Base-by-base conservation (phyloP, 257 asterid genomes). In the Solanum ossicruentum region DNA sequence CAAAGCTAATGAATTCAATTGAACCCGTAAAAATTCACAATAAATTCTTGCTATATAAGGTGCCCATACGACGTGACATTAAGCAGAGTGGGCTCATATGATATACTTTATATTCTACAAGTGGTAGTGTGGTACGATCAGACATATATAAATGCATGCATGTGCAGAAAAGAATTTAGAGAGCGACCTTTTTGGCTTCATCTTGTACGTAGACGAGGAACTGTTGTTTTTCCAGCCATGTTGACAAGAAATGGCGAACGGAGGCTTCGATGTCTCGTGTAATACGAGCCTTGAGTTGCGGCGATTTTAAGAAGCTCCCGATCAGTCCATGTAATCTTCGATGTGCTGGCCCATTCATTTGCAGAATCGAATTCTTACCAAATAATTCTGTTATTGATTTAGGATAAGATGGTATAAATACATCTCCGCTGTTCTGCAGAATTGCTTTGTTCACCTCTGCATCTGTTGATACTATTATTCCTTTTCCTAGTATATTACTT, bases 391-490 rank as follows among this genome's bases (percentile, higher is more conserved):
- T 90, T n/a, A 97, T 91, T 13, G 99, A 94, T 88, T 95, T 95
- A 0, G 99, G 99, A 87, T 95, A 97, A 83, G 93, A 91, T 3
- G 99, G 95, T 36, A 92, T 75, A 65, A 97, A 97, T 18, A 79
- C 87, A 58, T 91, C 92, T 12, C 96, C 98, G 8, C 92, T 94
- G 86, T 97, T 94, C 66, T 82, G 96, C 81, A 97, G 84, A 28
- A 97, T 89, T 17, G 85, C 83, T 84, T 88, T 95, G 93, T 93
- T 97, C 86, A 97, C 96, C 0, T 92, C 94, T 0, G 98, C 92
- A 36, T 97, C 99, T 3, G 98, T 97, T 12, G 99, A 97, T 17
- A 95, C 99, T 32, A 97, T 89, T 18, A 95, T 90, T 8, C 97
- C 90, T 90, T 91, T 94, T 58, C 99, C 99, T 41, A 97, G 84